These are phyloP conservation scores for Paxillus ammoniavirescens DNA, from an alignment of 768 basidiomycete genomes.

Conservation along the genomic window DNA sequence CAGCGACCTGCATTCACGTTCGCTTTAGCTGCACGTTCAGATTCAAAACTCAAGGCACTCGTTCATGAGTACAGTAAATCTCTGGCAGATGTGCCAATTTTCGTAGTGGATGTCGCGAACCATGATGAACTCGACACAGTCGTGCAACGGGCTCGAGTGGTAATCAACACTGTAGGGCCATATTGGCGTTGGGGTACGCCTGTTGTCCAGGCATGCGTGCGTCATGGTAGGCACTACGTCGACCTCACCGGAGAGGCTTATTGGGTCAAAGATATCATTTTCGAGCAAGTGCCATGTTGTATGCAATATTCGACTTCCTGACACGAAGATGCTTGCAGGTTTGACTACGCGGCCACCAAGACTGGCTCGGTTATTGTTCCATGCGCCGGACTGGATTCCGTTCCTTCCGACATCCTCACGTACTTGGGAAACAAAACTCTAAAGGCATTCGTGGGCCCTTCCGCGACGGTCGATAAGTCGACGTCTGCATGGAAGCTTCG, in stretches of 20 bases:
- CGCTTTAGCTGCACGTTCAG: conserved; percentile 68
- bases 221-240: conserved; percentile 76
- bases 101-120: conserved; percentile 61
- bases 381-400: conserved; percentile 72
- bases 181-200: conserved; percentile 71
- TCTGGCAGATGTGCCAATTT: conserved; percentile 42
- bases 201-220: conserved; percentile 78
- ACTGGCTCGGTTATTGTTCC: conserved; percentile 77
- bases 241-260: conserved; percentile 76
- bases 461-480: conserved; percentile 49
- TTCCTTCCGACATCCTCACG: conserved; percentile 70
- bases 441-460: conserved; percentile 41
- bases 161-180: conserved; percentile 79
- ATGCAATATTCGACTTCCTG: conserved; percentile 4
- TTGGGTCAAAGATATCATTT: conserved; percentile 65
- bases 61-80: conserved; percentile 39
- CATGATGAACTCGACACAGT: conserved; percentile 50
- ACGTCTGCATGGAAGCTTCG: conserved; percentile 44
- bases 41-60: conserved; percentile 55
- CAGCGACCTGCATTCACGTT: conserved; percentile 61
- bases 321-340: conserved; percentile 40
- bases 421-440: conserved; percentile 71
- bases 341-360: conserved; percentile 68
- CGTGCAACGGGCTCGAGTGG: conserved; percentile 58
- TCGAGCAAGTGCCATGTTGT: conserved; percentile 41